Percentiles rank a stretch among this genome's conserved stretches.
Evolutionary conservation across 139 green algal species (phyloP).

Genomic region (Gonium pectorale): DNA sequence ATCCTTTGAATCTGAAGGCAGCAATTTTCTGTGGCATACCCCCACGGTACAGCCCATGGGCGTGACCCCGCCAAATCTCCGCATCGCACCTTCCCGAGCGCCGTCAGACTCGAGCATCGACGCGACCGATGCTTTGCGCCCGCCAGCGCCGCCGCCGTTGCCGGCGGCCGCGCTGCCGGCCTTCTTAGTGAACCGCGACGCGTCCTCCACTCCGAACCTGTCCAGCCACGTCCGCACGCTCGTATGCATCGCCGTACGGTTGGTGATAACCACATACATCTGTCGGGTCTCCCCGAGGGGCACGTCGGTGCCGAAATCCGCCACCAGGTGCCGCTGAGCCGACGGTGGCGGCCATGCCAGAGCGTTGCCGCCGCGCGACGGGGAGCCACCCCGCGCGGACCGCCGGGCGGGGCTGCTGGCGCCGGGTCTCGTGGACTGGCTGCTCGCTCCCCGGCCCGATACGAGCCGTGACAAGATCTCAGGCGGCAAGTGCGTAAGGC

Average conservation of each 20-base stretch:
- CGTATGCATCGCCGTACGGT: conserved; percentile 53
- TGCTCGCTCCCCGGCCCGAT: conserved; percentile 20
- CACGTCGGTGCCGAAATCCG: conserved; percentile 52
- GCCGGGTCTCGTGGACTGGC: background rate
- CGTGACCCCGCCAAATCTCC: too few species aligned
- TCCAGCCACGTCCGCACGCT: conserved; percentile 56
- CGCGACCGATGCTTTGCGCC: too few species aligned
- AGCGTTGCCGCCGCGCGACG: background rate
- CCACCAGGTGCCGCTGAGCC: conserved; percentile 43
- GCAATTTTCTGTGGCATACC: too few species aligned
- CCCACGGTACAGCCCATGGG: too few species aligned
- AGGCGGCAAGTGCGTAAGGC: conserved; percentile 49
- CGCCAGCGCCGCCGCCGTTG: background rate
- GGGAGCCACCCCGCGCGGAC: background rate
- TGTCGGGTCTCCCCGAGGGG: conserved; percentile 58
- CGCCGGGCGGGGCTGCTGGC: background rate
- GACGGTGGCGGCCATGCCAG: conserved; percentile 14
- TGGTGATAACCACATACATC: conserved; percentile 60
- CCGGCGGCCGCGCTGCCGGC: background rate
- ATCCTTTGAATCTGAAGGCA: too few species aligned
- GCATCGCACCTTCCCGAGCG: too few species aligned
- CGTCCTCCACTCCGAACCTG: conserved; percentile 57
- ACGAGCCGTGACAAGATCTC: conserved; percentile 25
- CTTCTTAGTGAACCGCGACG: conserved; percentile 20
- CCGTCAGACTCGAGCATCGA: too few species aligned